A percentile compares a stretch with the other conserved stretches of the same genome.
Evolutionary conservation across 2,329 filamentous ascomycete genomes (phyloP).

Genomic region (Paecilomyces variotii): DNA sequence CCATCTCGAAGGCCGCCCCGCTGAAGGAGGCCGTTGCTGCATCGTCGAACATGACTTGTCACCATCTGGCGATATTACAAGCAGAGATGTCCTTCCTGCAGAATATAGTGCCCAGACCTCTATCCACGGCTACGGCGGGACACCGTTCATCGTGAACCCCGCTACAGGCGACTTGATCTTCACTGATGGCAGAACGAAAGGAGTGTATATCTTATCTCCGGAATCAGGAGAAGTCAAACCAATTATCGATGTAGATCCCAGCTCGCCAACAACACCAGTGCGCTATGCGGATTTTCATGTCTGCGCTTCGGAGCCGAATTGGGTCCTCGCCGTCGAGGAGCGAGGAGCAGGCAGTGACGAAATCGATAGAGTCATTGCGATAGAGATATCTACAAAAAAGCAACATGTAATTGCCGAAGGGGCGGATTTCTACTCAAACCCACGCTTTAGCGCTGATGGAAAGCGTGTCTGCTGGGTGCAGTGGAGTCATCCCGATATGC

Average conservation of each 20-base stretch:
- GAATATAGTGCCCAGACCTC: conserved; percentile 38
- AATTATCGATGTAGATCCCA: conserved; percentile 17
- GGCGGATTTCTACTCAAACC: conserved; percentile 48
- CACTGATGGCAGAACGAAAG: conserved; percentile 35
- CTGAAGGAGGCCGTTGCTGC: conserved; percentile 33
- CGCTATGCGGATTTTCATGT: conserved; percentile 43
- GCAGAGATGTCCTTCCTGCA: conserved; percentile 36
- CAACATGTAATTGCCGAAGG: conserved; percentile 34
- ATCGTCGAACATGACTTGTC: conserved; percentile 36
- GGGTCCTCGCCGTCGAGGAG: conserved; percentile 43
- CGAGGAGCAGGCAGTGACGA: conserved; percentile 42
- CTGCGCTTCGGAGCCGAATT: conserved; percentile 25
- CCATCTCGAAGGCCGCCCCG: conserved; percentile 27
- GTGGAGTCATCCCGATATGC: conserved; percentile 49
- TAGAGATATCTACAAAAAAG: conserved; percentile 12
- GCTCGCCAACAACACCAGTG: conserved; percentile 17
- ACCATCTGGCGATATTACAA: conserved; percentile 12
- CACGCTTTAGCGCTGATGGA: conserved; percentile 43
- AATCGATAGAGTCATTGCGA: conserved; percentile 24
- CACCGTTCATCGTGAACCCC: conserved; percentile 30
- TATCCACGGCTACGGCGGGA: conserved; percentile 49
- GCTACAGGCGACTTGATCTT: conserved; percentile 39
- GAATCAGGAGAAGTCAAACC: conserved; percentile 24
- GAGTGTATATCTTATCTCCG: conserved; percentile 38
- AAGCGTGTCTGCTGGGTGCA: conserved; percentile 45